phyloP scores from a whole-genome alignment of 2,329 filamentous ascomycete genomes.

The Penicillium sp. region DNA sequence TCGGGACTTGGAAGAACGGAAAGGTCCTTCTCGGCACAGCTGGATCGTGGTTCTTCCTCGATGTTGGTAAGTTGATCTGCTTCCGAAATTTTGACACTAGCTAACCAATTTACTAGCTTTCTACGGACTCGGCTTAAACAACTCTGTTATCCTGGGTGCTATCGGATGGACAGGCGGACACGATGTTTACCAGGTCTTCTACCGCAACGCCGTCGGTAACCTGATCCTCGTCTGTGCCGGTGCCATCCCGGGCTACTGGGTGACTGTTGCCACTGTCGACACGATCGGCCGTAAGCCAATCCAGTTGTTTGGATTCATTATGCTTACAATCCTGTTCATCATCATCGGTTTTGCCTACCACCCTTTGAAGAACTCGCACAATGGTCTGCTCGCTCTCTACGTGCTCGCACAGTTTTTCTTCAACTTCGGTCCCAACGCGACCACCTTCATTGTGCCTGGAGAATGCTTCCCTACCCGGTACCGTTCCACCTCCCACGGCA shows the following conservation, averaged over 20 bases:
- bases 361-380: constrained; percentile 33
- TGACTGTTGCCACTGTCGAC: constrained; percentile 73
- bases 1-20: constrained; percentile 68
- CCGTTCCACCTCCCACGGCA: constrained; percentile 64
- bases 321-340: constrained; percentile 63
- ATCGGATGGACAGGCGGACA: constrained; percentile 69
- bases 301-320: constrained; percentile 62
- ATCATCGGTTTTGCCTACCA: constrained; percentile 62
- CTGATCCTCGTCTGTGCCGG: constrained; percentile 76
- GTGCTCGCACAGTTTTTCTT: constrained; percentile 64
- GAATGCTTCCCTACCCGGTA: constrained; percentile 67
- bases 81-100: background rate
- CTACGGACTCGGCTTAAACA: constrained; percentile 73
- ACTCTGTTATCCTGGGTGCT: constrained; percentile 67
- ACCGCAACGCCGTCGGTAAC: constrained; percentile 76
- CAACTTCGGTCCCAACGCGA: constrained; percentile 56
- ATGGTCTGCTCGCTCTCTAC: constrained; percentile 61
- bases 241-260: constrained; percentile 80
- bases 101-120: constrained; percentile 46
- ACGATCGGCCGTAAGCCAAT: constrained; percentile 76
- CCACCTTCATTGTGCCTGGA: constrained; percentile 65
- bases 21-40: constrained; percentile 76
- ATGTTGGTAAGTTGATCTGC: constrained; percentile 49
- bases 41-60: constrained; percentile 81
- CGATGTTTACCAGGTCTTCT: constrained; percentile 68